Evolutionary conservation across 1,284 basidiomycete species (phyloP).

Genomic region (Trichosporon sp.): DNA sequence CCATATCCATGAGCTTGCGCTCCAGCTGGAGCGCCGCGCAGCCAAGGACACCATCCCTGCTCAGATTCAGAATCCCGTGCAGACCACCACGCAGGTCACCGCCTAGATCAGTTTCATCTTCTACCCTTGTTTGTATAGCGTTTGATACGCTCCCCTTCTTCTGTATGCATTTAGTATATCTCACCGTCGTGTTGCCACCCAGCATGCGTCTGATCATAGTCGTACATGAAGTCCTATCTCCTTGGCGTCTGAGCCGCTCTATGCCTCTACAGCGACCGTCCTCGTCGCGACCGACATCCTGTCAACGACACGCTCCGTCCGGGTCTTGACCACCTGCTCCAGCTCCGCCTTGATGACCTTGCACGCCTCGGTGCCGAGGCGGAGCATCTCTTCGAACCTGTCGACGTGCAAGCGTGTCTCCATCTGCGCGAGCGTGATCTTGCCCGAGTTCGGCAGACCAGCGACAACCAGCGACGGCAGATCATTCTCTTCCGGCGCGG

Average conservation of each 20-base stretch:
- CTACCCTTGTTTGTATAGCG: neutral
- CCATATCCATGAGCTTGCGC: slow-evolving; percentile 13
- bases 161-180: neutral
- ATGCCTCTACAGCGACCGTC: slow-evolving; percentile 2
- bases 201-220: neutral
- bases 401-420: slow-evolving; percentile 92
- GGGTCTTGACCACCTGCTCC: slow-evolving; percentile 62
- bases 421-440: slow-evolving; percentile 82
- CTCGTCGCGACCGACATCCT: slow-evolving; percentile 26
- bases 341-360: slow-evolving; percentile 78
- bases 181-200: neutral
- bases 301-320: slow-evolving; percentile 60
- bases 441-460: slow-evolving; percentile 72
- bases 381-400: slow-evolving; percentile 82
- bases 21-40: neutral
- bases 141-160: neutral
- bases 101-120: neutral
- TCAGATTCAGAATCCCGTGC: neutral
- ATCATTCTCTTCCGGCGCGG: slow-evolving; percentile 80
- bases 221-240: neutral
- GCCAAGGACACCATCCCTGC: neutral
- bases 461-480: slow-evolving; percentile 83
- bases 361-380: slow-evolving; percentile 69
- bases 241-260: neutral
- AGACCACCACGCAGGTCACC: neutral